These are phyloP conservation scores for Scedosporium boydii DNA, from an alignment of 2,329 filamentous ascomycete species.

Conservation along the genomic window DNA sequence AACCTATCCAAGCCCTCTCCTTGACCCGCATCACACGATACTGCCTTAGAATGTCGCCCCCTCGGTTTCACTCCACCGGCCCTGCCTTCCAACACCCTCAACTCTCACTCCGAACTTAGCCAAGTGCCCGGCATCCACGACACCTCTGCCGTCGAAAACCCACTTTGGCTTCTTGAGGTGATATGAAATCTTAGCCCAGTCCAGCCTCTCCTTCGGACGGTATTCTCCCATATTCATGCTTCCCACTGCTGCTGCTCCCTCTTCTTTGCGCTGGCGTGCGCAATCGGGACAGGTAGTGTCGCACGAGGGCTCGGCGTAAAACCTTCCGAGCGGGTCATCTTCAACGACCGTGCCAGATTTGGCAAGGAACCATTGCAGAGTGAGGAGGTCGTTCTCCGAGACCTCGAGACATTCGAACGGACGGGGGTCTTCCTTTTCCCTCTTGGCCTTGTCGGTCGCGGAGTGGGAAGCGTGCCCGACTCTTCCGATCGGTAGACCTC, in stretches of 20 bases:
- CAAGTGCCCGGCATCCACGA: slow-evolving; percentile 39
- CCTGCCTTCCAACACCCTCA: slow-evolving; percentile 41
- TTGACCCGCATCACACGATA: neutral
- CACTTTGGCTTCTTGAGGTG: slow-evolving; percentile 43
- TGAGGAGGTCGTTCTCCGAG: slow-evolving; percentile 35
- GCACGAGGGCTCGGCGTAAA: slow-evolving; percentile 35
- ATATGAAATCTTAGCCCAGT: slow-evolving; percentile 41
- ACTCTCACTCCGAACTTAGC: slow-evolving; percentile 40
- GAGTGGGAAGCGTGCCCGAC: neutral
- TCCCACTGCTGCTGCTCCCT: slow-evolving; percentile 23
- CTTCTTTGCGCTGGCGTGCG: slow-evolving; percentile 21
- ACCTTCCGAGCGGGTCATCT: slow-evolving; percentile 35
- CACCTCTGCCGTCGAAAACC: slow-evolving; percentile 48
- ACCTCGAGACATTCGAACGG: slow-evolving; percentile 29
- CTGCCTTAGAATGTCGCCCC: neutral
- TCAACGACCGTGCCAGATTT: slow-evolving; percentile 17
- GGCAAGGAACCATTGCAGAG: slow-evolving; percentile 38
- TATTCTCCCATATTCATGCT: slow-evolving; percentile 29
- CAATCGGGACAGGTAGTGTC: slow-evolving; percentile 40
- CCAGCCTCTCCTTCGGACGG: slow-evolving; percentile 35
- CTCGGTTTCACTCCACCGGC: slow-evolving; percentile 2
- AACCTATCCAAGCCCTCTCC: neutral
- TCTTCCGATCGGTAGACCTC: neutral
- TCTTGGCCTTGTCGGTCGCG: neutral
- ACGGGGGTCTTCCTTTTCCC: slow-evolving; percentile 31